phyloP scores from a whole-genome alignment of 805 yeast genomes.

The Ogataea trehalophila region DNA sequence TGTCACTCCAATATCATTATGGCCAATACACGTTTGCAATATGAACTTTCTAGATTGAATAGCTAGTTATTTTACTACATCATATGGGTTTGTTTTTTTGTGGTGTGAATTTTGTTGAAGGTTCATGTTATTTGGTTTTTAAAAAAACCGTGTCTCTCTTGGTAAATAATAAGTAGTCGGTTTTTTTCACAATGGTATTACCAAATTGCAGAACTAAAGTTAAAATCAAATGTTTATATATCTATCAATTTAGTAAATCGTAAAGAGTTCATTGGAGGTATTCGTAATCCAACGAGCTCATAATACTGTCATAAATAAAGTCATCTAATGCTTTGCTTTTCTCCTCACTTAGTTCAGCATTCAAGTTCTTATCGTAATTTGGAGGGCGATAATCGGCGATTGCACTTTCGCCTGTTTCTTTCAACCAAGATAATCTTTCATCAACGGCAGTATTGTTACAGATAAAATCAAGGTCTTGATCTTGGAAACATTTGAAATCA shows the following conservation, averaged over 20 bases:
- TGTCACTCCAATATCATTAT: too few relatives aligned
- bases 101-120: too few relatives aligned
- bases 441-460: conserved; percentile 19
- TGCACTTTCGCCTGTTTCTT: conserved; percentile 12
- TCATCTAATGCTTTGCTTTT: conserved; percentile 4
- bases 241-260: not conserved
- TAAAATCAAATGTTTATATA: not conserved
- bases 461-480: conserved; percentile 11
- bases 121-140: too few relatives aligned
- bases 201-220: not conserved
- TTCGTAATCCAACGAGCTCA: not conserved
- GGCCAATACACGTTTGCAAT: too few relatives aligned
- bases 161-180: too few relatives aligned
- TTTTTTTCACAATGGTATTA: not conserved
- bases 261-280: not conserved
- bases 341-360: conserved; percentile 2
- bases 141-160: too few relatives aligned
- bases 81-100: too few relatives aligned
- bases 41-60: too few relatives aligned
- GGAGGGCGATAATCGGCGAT: conserved; percentile 1
- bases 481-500: conserved; percentile 18
- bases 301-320: conserved; percentile 5
- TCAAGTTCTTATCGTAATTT: not conserved
- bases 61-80: too few relatives aligned
- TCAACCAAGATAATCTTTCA: conserved; percentile 23